Evolutionary conservation across 352 stramenopile species (phyloP).

Genomic region (Elongisporangium anandrum): DNA sequence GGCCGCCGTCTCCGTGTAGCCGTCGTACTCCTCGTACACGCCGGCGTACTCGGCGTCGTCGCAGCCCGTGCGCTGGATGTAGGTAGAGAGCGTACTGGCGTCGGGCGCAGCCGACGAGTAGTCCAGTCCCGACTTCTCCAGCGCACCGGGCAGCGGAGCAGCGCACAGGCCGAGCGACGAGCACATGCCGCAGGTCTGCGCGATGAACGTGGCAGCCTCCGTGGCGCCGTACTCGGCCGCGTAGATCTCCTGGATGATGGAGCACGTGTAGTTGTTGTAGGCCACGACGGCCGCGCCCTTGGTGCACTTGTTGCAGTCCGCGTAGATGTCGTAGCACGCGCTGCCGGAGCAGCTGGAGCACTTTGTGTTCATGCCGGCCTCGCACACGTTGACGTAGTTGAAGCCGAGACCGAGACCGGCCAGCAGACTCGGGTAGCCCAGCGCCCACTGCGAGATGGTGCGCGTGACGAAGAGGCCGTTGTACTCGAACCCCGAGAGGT

Average conservation of each 20-base stretch:
- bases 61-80: constrained; percentile 63
- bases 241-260: constrained; percentile 36
- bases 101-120: constrained; percentile 33
- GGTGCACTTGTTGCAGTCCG: constrained; percentile 32
- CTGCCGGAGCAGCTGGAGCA: constrained; percentile 34
- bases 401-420: constrained; percentile 48
- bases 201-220: constrained; percentile 29
- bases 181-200: constrained; percentile 43
- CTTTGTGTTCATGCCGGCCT: constrained; percentile 31
- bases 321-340: constrained; percentile 27
- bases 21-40: constrained; percentile 66
- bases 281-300: constrained; percentile 31
- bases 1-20: constrained; percentile 31
- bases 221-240: constrained; percentile 28
- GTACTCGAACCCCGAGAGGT: constrained; percentile 62
- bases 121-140: constrained; percentile 54
- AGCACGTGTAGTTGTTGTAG: constrained; percentile 38
- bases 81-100: constrained; percentile 27
- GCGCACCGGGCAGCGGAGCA: constrained; percentile 47
- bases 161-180: constrained; percentile 45
- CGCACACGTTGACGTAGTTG: constrained; percentile 48
- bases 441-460: constrained; percentile 53
- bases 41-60: constrained; percentile 53
- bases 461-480: constrained; percentile 68
- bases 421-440: constrained; percentile 70